Evolutionary conservation across 2,329 filamentous ascomycete species (phyloP).

Genomic region (Talaromyces amestolkiae): DNA sequence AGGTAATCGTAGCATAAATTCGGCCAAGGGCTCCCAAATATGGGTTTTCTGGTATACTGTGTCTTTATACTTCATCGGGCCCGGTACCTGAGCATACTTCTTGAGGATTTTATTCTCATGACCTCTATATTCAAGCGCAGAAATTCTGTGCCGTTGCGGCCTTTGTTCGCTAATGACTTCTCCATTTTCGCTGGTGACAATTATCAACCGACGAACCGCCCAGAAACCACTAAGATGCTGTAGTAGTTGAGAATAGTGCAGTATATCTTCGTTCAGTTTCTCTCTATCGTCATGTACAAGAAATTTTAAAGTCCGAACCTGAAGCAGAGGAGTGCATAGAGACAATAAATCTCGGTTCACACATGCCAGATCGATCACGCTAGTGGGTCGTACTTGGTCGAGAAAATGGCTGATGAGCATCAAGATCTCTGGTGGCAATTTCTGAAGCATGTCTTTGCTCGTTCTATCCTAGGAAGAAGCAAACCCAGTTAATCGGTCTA

Average conservation of each 20-base stretch:
- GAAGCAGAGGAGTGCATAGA: no score
- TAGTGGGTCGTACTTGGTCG: no score
- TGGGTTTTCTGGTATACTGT: background rate
- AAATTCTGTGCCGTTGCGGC: background rate
- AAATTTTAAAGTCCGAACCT: no score
- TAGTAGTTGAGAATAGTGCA: background rate
- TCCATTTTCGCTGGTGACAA: background rate
- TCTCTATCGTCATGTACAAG: background rate
- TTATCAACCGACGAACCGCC: background rate
- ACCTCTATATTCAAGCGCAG: background rate
- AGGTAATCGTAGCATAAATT: background rate
- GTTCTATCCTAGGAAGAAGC: no score
- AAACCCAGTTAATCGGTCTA: no score
- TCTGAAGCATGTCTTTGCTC: no score
- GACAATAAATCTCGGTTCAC: no score
- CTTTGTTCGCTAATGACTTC: background rate
- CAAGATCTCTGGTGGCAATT: no score
- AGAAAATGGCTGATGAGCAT: no score
- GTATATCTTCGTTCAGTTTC: background rate
- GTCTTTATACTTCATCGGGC: background rate
- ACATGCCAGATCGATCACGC: no score
- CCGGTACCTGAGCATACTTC: background rate
- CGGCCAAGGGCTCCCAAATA: background rate
- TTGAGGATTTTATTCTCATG: background rate
- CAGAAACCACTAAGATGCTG: background rate